phyloP scores from a whole-genome alignment of 75 land plant species.

The Picea glauca region DNA sequence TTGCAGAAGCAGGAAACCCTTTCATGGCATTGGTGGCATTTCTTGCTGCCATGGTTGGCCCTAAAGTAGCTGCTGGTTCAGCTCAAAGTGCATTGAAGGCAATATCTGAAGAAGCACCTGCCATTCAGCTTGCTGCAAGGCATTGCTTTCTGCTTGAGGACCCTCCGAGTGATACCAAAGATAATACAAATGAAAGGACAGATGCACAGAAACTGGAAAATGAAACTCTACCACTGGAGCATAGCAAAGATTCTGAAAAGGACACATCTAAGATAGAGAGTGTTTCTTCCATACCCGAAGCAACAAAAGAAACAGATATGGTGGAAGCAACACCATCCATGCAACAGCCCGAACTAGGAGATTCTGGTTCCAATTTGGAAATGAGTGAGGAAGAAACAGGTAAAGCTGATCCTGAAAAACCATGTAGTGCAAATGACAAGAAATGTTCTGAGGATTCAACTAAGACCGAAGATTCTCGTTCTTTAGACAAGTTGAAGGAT shows the following conservation, averaged over 20 bases:
- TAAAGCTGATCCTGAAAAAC: too few species aligned
- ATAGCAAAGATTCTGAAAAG: neutral
- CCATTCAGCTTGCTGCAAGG: constrained; percentile 41
- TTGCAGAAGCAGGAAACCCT: too few species aligned
- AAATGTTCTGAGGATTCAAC: neutral
- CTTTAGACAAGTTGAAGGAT: neutral
- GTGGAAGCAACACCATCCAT: constrained; percentile 1
- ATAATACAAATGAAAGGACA: neutral
- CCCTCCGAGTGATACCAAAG: constrained; percentile 37
- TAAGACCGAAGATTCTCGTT: neutral
- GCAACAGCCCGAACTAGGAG: neutral
- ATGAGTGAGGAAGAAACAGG: neutral
- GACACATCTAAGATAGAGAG: neutral
- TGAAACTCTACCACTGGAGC: neutral
- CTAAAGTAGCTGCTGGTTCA: constrained; percentile 46
- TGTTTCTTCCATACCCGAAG: neutral
- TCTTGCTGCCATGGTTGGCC: constrained; percentile 62
- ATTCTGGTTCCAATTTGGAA: neutral
- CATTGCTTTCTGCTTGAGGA: constrained; percentile 62
- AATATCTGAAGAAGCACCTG: constrained; percentile 50
- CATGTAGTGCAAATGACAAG: too few species aligned
- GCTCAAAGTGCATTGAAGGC: constrained; percentile 59
- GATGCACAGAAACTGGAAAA: neutral
- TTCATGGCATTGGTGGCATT: too few species aligned
- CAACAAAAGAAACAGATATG: constrained; percentile 1